Base-by-base conservation (phyloP, 352 stramenopile species). In the Phytophthora cajani region DNA sequence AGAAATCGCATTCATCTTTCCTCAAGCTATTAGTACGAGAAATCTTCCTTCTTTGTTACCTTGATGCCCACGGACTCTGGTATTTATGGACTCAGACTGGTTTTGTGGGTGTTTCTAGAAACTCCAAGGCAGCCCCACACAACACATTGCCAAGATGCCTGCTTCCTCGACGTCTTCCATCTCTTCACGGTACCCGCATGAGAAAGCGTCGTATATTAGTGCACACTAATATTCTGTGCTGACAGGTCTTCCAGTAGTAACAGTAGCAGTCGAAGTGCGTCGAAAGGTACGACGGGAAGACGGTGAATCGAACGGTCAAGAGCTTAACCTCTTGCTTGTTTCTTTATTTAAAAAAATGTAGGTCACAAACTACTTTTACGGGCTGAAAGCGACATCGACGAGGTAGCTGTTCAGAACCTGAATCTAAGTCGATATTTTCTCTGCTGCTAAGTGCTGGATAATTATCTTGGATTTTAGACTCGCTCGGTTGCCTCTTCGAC, bases 401-500 rank as follows among this genome's bases (percentile, higher is more conserved):
- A 71, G 56, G 36, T 71, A 62, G 14, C 27, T 36, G 14, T 2
- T 27, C 10, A 7, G 17, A 51, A 51, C 25, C n/a, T 32, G 32
- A 27, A 17, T 17, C 4, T 3, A 44, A 17, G 12, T 6, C 16
- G 36, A 14, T 17, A 0, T 8, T 44, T 44, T 44, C 36, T 44
- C 36, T 16, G 16, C 14, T 44, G 36, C 6, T 44, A 12, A 44
- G 12, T 6, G 36, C 12, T 14, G 36, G 16, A 8, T 8, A n/a
- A 44, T 44, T 17, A 44, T 17, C 36, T 7, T 44, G 36, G 12
- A 17, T 44, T 42, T 44, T 44, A 44, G 36, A 7, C 36, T 44
- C 36, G 36, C 36, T 79, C 75, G 0, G 51, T 75, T 11, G n/a
- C 55, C 21, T 62, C 62, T 21, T 71, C 58, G 1, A 27, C 40